phyloP scores from a whole-genome alignment of 164 flowering plant genomes.

The Vitis amurensis region DNA sequence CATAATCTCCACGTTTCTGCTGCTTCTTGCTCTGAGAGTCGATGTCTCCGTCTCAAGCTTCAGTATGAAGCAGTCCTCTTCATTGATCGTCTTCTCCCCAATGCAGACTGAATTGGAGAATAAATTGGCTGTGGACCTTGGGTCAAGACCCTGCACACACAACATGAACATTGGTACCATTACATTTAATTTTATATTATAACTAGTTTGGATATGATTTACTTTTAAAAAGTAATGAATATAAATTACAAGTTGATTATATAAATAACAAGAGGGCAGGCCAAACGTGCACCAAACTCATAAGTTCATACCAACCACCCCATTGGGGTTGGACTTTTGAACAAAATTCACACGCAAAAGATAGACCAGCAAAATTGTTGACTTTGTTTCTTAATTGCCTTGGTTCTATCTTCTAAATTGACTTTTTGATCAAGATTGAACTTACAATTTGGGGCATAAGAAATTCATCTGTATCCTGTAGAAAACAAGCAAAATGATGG shows the following conservation, averaged over 20 bases:
- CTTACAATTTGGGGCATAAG: not conserved
- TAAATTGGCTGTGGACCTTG: constrained; percentile 68
- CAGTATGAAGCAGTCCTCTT: constrained; percentile 84
- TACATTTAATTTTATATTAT: too few relatives aligned
- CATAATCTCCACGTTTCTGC: constrained; percentile 69
- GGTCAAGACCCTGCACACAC: constrained; percentile 84
- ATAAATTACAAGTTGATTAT: too few relatives aligned
- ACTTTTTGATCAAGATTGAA: not conserved
- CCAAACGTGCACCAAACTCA: too few relatives aligned
- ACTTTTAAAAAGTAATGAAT: too few relatives aligned
- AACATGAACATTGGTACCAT: too few relatives aligned
- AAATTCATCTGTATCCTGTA: not conserved
- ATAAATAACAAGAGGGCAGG: too few relatives aligned
- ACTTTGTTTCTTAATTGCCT: not conserved
- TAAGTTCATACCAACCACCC: too few relatives aligned
- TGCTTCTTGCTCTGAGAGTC: constrained; percentile 66
- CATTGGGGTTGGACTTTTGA: too few relatives aligned
- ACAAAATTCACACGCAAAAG: not conserved
- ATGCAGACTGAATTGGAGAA: constrained; percentile 72
- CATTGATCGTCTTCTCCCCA: constrained; percentile 69
- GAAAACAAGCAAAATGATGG: not conserved
- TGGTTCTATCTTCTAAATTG: not conserved
- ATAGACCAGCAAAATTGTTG: not conserved
- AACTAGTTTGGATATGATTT: too few relatives aligned
- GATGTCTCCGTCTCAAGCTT: constrained; percentile 67